Evolutionary conservation across 1,139 yeast genomes (phyloP).

Genomic region (Keqinozyma sinolaborantium): DNA sequence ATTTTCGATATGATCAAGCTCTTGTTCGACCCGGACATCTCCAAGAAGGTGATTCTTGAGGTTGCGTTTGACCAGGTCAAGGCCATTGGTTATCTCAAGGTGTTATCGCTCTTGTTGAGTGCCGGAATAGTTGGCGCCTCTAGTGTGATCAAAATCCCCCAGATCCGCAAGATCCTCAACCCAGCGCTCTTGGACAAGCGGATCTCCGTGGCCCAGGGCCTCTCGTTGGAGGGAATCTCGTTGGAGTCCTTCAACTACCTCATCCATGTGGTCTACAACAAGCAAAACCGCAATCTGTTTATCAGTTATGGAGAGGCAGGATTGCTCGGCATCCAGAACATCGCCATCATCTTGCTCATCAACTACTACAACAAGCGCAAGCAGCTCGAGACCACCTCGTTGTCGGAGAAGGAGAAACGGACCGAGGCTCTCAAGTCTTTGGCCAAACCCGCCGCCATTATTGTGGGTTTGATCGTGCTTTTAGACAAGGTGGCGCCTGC

Average conservation of each 20-base stretch:
- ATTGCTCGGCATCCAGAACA: slow-evolving; percentile 39
- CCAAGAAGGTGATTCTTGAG: slow-evolving; percentile 37
- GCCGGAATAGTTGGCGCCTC: slow-evolving; percentile 37
- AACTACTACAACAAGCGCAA: slow-evolving; percentile 26
- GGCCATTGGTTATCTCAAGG: slow-evolving; percentile 34
- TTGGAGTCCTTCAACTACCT: slow-evolving; percentile 38
- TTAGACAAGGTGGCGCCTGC: slow-evolving; percentile 32
- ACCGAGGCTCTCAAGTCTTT: slow-evolving; percentile 17
- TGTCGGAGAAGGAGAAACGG: slow-evolving; percentile 17
- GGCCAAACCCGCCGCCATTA: slow-evolving; percentile 23
- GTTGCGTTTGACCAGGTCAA: slow-evolving; percentile 35
- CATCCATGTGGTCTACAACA: slow-evolving; percentile 40
- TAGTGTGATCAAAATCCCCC: slow-evolving; percentile 42
- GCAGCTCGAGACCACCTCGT: slow-evolving; percentile 11
- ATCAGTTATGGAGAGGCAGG: slow-evolving; percentile 42
- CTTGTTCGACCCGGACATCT: slow-evolving; percentile 37
- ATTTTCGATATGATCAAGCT: slow-evolving; percentile 25
- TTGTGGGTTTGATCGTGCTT: slow-evolving; percentile 25
- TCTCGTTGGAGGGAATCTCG: slow-evolving; percentile 33
- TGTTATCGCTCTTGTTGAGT: slow-evolving; percentile 33
- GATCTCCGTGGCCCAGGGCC: slow-evolving; percentile 34
- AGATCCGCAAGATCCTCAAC: slow-evolving; percentile 33
- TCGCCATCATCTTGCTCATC: slow-evolving; percentile 33
- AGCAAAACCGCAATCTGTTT: slow-evolving; percentile 33
- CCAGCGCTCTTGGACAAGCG: slow-evolving; percentile 25